A percentile compares a stretch with the other conserved stretches of the same genome.
Evolutionary conservation across 257 asterid genomes (phyloP).

Genomic region (Scutellaria barbata): DNA sequence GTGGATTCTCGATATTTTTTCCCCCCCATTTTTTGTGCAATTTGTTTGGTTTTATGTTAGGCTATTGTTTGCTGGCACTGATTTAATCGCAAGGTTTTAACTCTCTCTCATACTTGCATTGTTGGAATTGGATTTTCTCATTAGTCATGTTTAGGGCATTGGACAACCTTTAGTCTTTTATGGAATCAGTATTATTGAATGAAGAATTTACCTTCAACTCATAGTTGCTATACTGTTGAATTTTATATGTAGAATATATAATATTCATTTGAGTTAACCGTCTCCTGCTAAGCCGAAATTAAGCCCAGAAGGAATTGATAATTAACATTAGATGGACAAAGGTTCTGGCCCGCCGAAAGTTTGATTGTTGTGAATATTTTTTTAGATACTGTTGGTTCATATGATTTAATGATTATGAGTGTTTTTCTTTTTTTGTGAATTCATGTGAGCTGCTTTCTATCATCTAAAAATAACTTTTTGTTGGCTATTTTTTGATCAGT

Average conservation of each 20-base stretch:
- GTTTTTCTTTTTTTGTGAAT: constrained; percentile 6
- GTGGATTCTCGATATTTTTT: constrained; percentile 24
- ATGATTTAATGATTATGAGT: constrained; percentile 2
- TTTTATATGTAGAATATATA: neutral
- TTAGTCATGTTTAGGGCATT: constrained; percentile 11
- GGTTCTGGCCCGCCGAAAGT: too few species aligned
- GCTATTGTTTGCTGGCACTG: constrained; percentile 13
- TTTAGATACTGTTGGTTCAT: constrained; percentile 1
- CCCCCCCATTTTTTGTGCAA: constrained; percentile 27
- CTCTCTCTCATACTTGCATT: neutral
- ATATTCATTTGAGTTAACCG: neutral
- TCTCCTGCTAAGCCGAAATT: neutral
- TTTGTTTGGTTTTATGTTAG: constrained; percentile 25
- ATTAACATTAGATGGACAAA: neutral
- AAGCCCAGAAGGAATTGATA: neutral
- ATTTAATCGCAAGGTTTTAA: constrained; percentile 23
- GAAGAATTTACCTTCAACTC: too few species aligned
- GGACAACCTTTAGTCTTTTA: constrained; percentile 10
- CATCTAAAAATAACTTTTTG: neutral
- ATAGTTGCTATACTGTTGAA: neutral
- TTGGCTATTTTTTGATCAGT: neutral
- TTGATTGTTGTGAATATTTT: too few species aligned
- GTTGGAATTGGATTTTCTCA: neutral
- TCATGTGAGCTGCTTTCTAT: constrained; percentile 18
- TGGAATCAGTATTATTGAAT: neutral